Conservation (phyloP, 331 rosid genomes). For the Erythrophleum ivorense region DNA sequence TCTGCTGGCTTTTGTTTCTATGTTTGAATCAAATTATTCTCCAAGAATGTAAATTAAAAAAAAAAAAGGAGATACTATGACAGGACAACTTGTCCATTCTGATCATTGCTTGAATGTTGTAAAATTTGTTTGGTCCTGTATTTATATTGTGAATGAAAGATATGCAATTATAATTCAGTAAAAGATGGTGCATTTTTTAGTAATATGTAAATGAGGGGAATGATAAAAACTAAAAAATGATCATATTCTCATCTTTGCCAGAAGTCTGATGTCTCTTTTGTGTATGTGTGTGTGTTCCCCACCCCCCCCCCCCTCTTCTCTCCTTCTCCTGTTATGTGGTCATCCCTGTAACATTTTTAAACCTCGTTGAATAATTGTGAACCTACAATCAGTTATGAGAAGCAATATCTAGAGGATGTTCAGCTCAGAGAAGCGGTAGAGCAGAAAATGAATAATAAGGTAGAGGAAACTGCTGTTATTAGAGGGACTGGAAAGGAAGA, state of each 20-base stretch:
- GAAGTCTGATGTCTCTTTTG: background rate
- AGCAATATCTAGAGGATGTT: constrained; percentile 79
- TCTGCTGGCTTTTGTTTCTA: background rate
- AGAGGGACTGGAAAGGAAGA: constrained; percentile 66
- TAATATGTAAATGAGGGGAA: background rate
- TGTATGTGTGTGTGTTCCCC: no score
- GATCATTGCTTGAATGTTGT: background rate
- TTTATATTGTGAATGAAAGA: background rate
- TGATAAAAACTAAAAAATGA: background rate
- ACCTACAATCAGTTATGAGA: constrained; percentile 73
- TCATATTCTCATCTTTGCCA: constrained; percentile 22
- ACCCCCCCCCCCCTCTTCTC: no score
- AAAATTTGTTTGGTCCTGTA: background rate
- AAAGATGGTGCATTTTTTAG: constrained; percentile 3
- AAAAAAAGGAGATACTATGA: background rate
- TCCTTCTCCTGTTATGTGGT: background rate
- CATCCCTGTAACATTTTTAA: constrained; percentile 10
- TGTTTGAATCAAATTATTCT: constrained; percentile 20
- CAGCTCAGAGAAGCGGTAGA: constrained; percentile 71
- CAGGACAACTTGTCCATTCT: background rate
- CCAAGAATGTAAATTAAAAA: background rate
- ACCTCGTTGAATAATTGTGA: constrained; percentile 25
- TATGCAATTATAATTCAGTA: background rate
- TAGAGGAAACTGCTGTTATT: constrained; percentile 51
- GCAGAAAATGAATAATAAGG: constrained; percentile 50